A percentile compares a stretch with the other conserved stretches of the same genome.
phyloP scores from a whole-genome alignment of 2,329 filamentous ascomycete genomes.

The Penicillium decumbens region DNA sequence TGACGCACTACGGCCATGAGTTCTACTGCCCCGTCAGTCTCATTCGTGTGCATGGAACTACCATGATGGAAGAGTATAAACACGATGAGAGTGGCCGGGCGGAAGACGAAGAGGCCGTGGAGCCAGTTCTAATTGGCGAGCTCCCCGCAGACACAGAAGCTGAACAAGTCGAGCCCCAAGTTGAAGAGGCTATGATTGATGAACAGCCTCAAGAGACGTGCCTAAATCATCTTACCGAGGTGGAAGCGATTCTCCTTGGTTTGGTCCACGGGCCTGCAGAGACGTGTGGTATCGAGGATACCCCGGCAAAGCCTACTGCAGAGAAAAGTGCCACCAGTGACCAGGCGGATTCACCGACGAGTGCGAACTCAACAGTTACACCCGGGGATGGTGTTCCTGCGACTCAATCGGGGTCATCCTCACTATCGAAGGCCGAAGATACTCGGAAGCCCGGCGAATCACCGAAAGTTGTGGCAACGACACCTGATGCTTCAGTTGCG shows the following conservation, averaged over 20 bases:
- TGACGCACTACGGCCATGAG: constrained; percentile 92
- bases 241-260: constrained; percentile 15
- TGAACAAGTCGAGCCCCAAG: constrained; percentile 18
- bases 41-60: constrained; percentile 83
- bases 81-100: constrained; percentile 69
- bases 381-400: constrained; percentile 4
- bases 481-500: constrained; percentile 15
- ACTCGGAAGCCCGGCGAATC: constrained; percentile 19
- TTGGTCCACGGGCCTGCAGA: not conserved
- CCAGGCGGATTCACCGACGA: constrained; percentile 21
- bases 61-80: constrained; percentile 91
- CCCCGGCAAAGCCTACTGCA: constrained; percentile 3
- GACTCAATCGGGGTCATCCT: constrained; percentile 3
- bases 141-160: constrained; percentile 13
- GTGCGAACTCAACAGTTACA: constrained; percentile 6
- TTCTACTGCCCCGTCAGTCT: constrained; percentile 93
- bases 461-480: constrained; percentile 11
- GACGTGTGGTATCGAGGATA: constrained; percentile 19
- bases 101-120: constrained; percentile 58
- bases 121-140: constrained; percentile 31
- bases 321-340: constrained; percentile 15
- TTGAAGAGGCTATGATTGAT: constrained; percentile 17
- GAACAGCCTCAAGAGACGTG: constrained; percentile 14
- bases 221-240: constrained; percentile 12
- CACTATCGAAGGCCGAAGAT: constrained; percentile 14